phyloP scores from a whole-genome alignment of 208 protist genomes.

The Endotrypanum monterogeii region DNA sequence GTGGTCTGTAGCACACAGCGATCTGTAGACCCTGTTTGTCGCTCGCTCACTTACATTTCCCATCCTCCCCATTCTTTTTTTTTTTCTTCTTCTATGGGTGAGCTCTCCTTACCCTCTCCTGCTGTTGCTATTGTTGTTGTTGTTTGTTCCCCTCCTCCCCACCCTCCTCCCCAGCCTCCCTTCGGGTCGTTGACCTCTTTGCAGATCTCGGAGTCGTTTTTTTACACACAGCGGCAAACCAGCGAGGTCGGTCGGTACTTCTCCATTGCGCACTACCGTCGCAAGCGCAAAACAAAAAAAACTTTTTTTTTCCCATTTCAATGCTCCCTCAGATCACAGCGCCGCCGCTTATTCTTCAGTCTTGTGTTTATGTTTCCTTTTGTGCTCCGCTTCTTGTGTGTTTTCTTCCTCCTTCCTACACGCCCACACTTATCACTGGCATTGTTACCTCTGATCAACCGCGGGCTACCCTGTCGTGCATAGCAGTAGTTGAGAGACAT shows the following conservation, averaged over 20 bases:
- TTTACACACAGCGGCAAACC: constrained; percentile 26
- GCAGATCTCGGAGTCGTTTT: neutral
- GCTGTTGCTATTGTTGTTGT: neutral
- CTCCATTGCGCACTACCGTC: constrained; percentile 2
- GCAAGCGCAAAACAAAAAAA: neutral
- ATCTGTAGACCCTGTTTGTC: too few species aligned
- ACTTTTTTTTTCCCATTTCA: neutral
- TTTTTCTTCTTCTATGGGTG: too few species aligned
- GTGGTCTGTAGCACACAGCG: too few species aligned
- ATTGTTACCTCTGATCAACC: neutral
- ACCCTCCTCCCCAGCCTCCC: neutral
- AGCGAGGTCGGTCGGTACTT: constrained; percentile 9
- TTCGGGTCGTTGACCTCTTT: too few species aligned
- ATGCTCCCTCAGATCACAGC: too few species aligned
- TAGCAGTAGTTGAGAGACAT: neutral
- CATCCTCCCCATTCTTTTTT: too few species aligned
- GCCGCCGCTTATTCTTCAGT: neutral
- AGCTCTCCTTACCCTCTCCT: neutral
- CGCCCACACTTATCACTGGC: too few species aligned
- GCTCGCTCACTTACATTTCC: too few species aligned
- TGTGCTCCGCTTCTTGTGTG: neutral
- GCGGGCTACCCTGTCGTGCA: neutral
- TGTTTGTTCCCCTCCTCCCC: neutral
- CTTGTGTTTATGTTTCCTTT: too few species aligned
- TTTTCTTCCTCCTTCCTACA: neutral